Conservation (phyloP, 345 rosid species). For the Erysimum cheiranthoides region DNA sequence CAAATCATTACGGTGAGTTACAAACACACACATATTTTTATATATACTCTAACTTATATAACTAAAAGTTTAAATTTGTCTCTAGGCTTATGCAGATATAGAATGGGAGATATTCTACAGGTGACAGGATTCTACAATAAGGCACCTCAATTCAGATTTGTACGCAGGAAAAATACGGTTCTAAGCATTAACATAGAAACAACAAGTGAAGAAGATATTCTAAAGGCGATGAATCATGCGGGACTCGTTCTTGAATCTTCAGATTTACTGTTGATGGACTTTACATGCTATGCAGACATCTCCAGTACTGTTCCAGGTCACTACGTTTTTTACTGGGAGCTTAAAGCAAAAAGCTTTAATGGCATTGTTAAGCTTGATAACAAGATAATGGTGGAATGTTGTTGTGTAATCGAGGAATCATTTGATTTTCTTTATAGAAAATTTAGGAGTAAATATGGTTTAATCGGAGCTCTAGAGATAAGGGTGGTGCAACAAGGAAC, state of each 20-base stretch:
- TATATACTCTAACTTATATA: not conserved
- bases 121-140: conserved; percentile 64
- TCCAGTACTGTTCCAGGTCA: too few relatives aligned
- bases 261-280: conserved; percentile 52
- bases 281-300: not conserved
- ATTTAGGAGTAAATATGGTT: too few relatives aligned
- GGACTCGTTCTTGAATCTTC: conserved; percentile 50
- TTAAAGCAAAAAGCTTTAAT: too few relatives aligned
- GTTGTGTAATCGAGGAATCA: too few relatives aligned
- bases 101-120: conserved; percentile 69
- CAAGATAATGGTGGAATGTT: too few relatives aligned
- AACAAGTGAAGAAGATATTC: conserved; percentile 70
- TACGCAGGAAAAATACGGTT: conserved; percentile 54
- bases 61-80: not conserved
- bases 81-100: conserved; percentile 64
- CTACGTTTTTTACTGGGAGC: too few relatives aligned
- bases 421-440: too few relatives aligned
- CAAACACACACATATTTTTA: not conserved
- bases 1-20: conserved; percentile 58
- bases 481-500: too few relatives aligned
- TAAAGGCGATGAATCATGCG: conserved; percentile 58
- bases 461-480: too few relatives aligned
- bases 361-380: too few relatives aligned
- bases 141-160: conserved; percentile 63
- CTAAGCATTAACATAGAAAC: conserved; percentile 61